A percentile compares a stretch with the other conserved stretches of the same genome.
Conservation (phyloP, 1,284 basidiomycete genomes). For the Binderoboletus segoi region DNA sequence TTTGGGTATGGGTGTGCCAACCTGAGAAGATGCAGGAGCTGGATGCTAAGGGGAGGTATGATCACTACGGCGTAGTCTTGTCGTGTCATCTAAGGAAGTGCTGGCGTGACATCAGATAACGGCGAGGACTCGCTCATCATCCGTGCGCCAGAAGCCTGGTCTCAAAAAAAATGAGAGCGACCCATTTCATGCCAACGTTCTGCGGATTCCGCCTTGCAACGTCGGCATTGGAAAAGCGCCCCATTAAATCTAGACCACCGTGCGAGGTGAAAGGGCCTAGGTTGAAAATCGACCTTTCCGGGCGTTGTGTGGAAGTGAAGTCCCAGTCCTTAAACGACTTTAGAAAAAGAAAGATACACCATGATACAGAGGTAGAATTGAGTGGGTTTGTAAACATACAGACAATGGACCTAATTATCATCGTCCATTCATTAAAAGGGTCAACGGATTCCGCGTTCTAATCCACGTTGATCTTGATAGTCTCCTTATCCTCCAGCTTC, state of each 20-base stretch:
- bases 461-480: slow-evolving; percentile 29
- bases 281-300: slow-evolving; percentile 53
- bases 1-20: slow-evolving; percentile 48
- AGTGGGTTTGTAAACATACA: slow-evolving; percentile 15
- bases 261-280: slow-evolving; percentile 62
- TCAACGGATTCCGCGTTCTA: slow-evolving; percentile 1
- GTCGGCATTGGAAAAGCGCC: too few relatives aligned
- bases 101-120: slow-evolving; percentile 1
- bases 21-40: slow-evolving; percentile 67
- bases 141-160: slow-evolving; percentile 40
- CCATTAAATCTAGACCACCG: slow-evolving; percentile 58
- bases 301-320: slow-evolving; percentile 50
- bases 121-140: slow-evolving; percentile 50
- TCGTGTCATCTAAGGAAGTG: not conserved
- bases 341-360: too few relatives aligned
- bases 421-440: not conserved
- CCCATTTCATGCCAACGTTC: slow-evolving; percentile 58
- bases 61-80: slow-evolving; percentile 67
- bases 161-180: slow-evolving; percentile 64
- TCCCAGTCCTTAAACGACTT: too few relatives aligned
- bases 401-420: not conserved
- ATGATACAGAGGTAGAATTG: not conserved
- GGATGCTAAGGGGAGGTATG: slow-evolving; percentile 60
- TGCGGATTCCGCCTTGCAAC: too few relatives aligned
- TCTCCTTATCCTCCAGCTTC: slow-evolving; percentile 59